Evolutionary conservation across 179 eudicot species (phyloP), one percentile per base, ranked within the genome.

Genomic region (Amaranthus tricolor): DNA sequence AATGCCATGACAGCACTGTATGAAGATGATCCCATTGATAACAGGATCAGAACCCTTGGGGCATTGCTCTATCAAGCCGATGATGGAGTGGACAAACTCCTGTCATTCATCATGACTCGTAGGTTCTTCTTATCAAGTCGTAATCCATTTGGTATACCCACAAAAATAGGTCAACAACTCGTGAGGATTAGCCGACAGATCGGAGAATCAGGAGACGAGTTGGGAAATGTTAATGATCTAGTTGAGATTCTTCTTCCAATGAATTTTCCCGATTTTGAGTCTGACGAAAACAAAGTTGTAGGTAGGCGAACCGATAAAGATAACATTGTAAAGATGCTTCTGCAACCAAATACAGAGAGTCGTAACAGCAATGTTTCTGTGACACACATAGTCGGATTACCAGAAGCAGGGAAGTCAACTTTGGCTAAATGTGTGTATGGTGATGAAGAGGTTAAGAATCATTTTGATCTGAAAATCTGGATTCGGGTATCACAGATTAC

Each of bases 321-420:
- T 14, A 44, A 52, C 0, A 70, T 79, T 7, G 71, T 74, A 15
- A 3, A 74, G 0, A 61, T 53, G 71, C 55, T 79, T 54, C 47
- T 79, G 16, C 21, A 24, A 21, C 20, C 78, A 53, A 13, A 15
- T 9, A 13, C 6, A 12, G 8, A 56, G 24, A n/a, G 56, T 7
- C 5, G 55, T 52, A 15, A 11, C 51, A 47, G 54, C 6, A 31
- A 31, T 31, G 40, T 73, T 16, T 60, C 77, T 45, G 75, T 84
- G 16, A 74, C 75, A 21, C 72, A 78, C 20, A 72, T 85, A 31
- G 64, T 76, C 44, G 88, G 85, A 15, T 14, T 50, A 73, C 61
- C 66, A 9, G 88, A 85, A 47, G 51, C 76, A 16, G 88, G 88
- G 6, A 85, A 85, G 69, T 71, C 84, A 2, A 71, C 82, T 44